Conservation (phyloP, 1,139 yeast species). For the Chernovozyma aurita region DNA sequence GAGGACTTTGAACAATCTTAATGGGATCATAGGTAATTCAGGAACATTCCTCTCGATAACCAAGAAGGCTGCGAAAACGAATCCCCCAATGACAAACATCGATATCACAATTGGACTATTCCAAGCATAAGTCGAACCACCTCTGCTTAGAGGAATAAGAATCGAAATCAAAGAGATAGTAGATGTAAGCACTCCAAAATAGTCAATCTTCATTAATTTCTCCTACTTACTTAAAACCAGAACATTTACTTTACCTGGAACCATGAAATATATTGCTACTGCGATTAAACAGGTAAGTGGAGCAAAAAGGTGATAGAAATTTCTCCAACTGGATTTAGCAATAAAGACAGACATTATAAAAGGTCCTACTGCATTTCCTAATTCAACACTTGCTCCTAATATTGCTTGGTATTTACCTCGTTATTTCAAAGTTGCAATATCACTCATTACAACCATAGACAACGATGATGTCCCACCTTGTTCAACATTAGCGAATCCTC, state of each 20-base stretch:
- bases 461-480: slow-evolving; percentile 41
- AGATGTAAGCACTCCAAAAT: slow-evolving; percentile 41
- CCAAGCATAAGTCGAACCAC: slow-evolving; percentile 54
- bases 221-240: slow-evolving; percentile 23
- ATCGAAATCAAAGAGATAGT: slow-evolving; percentile 41
- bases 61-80: slow-evolving; percentile 35
- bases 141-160: slow-evolving; percentile 51
- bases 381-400: slow-evolving; percentile 48
- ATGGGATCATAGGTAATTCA: slow-evolving; percentile 54
- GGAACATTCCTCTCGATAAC: slow-evolving; percentile 48
- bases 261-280: slow-evolving; percentile 22
- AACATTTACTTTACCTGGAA: slow-evolving; percentile 17
- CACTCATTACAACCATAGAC: slow-evolving; percentile 40
- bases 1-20: slow-evolving; percentile 37
- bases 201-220: slow-evolving; percentile 43
- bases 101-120: slow-evolving; percentile 43
- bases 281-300: slow-evolving; percentile 35
- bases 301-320: slow-evolving; percentile 40
- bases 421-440: slow-evolving; percentile 38
- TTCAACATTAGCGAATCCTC: slow-evolving; percentile 45
- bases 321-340: slow-evolving; percentile 44
- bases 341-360: slow-evolving; percentile 51
- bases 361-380: slow-evolving; percentile 57
- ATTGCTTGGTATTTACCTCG: slow-evolving; percentile 46
- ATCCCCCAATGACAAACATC: slow-evolving; percentile 45